Conservation (phyloP, 1,139 yeast genomes). For the Magnusiomyces paraingens region DNA sequence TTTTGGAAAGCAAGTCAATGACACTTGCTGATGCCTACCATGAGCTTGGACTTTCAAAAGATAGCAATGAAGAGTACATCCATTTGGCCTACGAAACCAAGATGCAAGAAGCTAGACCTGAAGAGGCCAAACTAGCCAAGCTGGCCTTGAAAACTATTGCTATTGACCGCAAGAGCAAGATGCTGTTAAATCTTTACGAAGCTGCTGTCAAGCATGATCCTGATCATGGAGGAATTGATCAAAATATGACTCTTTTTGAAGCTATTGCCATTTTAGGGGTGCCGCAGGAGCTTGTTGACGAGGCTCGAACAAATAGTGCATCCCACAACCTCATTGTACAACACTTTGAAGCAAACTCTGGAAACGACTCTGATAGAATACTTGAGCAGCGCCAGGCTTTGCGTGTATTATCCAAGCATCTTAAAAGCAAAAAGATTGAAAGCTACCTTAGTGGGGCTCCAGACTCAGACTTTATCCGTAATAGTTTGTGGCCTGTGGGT, state of each 20-base stretch:
- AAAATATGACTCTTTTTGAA: constrained; percentile 50
- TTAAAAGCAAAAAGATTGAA: constrained; percentile 24
- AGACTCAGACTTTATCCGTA: constrained; percentile 10
- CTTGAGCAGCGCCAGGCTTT: constrained; percentile 32
- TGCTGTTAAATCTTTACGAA: constrained; percentile 31
- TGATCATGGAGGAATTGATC: constrained; percentile 38
- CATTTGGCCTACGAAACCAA: constrained; percentile 15
- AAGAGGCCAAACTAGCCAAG: constrained; percentile 18
- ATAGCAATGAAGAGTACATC: constrained; percentile 13
- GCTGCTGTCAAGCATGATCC: constrained; percentile 17
- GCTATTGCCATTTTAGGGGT: not conserved
- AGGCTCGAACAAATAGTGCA: constrained; percentile 12
- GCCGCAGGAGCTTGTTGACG: not conserved
- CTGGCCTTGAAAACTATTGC: constrained; percentile 58
- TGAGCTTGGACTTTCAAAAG: constrained; percentile 10
- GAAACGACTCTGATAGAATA: constrained; percentile 29
- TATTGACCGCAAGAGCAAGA: constrained; percentile 42
- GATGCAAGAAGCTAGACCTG: constrained; percentile 8
- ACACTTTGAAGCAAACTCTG: constrained; percentile 5
- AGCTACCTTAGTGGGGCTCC: constrained; percentile 23
- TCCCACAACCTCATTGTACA: constrained; percentile 16
- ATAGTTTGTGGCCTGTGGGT: constrained; percentile 38
- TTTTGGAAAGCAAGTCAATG: constrained; percentile 49
- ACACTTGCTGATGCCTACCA: constrained; percentile 51
- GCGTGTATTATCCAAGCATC: constrained; percentile 29